Base-by-base conservation (phyloP, 805 yeast genomes). In the Ogataea trehaloabstinens region DNA sequence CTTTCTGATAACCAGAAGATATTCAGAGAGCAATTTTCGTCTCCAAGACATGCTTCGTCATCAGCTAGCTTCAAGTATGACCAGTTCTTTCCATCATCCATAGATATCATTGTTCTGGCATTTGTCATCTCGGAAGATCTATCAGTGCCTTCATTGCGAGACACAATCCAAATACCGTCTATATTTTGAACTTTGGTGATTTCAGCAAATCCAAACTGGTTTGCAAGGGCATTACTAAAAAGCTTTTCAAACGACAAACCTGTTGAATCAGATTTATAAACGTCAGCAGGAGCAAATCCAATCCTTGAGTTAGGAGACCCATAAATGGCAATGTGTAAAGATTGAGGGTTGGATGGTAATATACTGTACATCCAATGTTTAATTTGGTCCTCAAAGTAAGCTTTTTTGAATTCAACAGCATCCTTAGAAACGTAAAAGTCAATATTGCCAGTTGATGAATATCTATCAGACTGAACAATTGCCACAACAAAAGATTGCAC, bases 151-250 rank as follows among this genome's bases (percentile, higher is more conserved):
- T 37, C 49, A 28, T 41, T 40, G 7, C 42, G 45, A 5, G 68
- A 60, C 19, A 78, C 72, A 33, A 83, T 52, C 74, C 84, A 73
- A 12, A 76, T 71, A 7, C 89, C 90, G 42, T 81, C 85, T 19
- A 79, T 66, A 15, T 66, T 68, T 42, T 71, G 67, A 15, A 80
- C 66, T 44, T 71, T 72, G 25, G 66, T 66, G 15, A 73, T 55
- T 15, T 61, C 55, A 19, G 70, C 63, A 31, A 67, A 57, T 6
- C 74, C 76, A 16, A 59, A 46, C 11, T 48, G 40, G 28, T 61
- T 59, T 17, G 66, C 67, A 30, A 63, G 54, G 10, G 73, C 64
- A 25, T 67, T 58, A 8, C 68, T 70, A 21, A 76, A 52, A 7
- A 56, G 41, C n/a, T 73, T 58, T 31, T 67, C 66, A 55, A 76